These are phyloP conservation scores for Anaeramoeba flamelloides DNA, from an alignment of 78 protist genomes.

Conservation along the genomic window DNA sequence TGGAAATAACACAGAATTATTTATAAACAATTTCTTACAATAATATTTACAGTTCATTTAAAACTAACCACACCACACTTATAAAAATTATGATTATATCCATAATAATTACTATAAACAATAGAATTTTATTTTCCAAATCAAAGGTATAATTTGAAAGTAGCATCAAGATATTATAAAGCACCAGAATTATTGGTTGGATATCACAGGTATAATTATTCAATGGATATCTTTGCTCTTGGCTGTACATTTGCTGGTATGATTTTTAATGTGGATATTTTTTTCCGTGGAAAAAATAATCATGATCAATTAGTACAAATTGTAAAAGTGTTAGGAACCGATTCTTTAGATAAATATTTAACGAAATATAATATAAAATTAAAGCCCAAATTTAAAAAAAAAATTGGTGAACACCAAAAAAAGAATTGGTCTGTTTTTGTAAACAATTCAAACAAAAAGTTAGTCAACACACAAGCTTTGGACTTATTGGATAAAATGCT, in stretches of 20 bases:
- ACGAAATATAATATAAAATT: constrained; percentile 76
- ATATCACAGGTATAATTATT: constrained; percentile 87
- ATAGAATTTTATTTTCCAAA: too few relatives aligned
- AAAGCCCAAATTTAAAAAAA: constrained; percentile 40
- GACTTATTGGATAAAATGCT: constrained; percentile 81
- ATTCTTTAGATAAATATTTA: constrained; percentile 64
- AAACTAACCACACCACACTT: too few relatives aligned
- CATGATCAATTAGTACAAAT: constrained; percentile 96
- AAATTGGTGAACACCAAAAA: too few relatives aligned
- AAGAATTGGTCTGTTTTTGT: too few relatives aligned
- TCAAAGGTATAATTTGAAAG: too few relatives aligned
- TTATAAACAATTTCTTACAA: too few relatives aligned
- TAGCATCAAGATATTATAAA: too few relatives aligned
- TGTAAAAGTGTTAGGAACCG: constrained; percentile 88
- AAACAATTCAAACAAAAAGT: constrained; percentile 56
- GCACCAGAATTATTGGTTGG: too few relatives aligned
- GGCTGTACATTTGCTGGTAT: constrained; percentile 97
- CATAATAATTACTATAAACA: too few relatives aligned
- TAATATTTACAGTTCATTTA: too few relatives aligned
- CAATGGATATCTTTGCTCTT: constrained; percentile 91
- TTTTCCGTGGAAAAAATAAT: constrained; percentile 96
- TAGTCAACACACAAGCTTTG: constrained; percentile 72
- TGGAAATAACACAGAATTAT: too few relatives aligned
- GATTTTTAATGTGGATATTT: constrained; percentile 88
- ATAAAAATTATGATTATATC: too few relatives aligned